Conservation (phyloP, 345 rosid species). For the Kandelia obovata region DNA sequence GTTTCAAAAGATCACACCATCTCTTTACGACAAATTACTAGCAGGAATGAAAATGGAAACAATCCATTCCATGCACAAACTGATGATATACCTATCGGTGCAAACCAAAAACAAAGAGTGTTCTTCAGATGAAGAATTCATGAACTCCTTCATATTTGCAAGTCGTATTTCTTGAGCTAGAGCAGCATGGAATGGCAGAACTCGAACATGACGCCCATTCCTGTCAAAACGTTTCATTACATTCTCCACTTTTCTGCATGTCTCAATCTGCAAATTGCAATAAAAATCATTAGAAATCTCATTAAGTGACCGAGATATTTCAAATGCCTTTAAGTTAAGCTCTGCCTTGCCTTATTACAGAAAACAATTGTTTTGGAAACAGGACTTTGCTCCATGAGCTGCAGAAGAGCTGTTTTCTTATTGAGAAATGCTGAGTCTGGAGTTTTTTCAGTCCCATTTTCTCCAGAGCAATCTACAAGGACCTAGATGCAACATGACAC, state of each 20-base stretch:
- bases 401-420: conserved; percentile 77
- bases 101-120: conserved; percentile 67
- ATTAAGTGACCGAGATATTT: background rate
- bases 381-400: conserved; percentile 54
- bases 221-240: conserved; percentile 68
- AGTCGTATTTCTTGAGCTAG: conserved; percentile 62
- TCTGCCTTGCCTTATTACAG: conserved; percentile 68
- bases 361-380: conserved; percentile 76
- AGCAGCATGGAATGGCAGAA: conserved; percentile 88
- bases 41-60: background rate
- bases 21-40: background rate
- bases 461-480: conserved; percentile 92
- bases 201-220: conserved; percentile 45
- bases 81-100: conserved; percentile 61
- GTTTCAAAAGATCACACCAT: conserved; percentile 12
- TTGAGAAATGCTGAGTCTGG: conserved; percentile 73
- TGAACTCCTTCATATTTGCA: conserved; percentile 76
- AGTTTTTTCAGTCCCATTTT: conserved; percentile 49
- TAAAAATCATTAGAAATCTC: background rate
- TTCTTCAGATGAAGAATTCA: conserved; percentile 35
- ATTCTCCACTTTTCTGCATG: conserved; percentile 96
- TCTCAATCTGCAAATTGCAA: conserved; percentile 60
- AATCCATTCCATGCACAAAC: background rate
- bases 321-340: background rate
- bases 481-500: conserved; percentile 44